Evolutionary conservation across 2,329 filamentous ascomycete species (phyloP).

Genomic region (Fusarium floridanum): DNA sequence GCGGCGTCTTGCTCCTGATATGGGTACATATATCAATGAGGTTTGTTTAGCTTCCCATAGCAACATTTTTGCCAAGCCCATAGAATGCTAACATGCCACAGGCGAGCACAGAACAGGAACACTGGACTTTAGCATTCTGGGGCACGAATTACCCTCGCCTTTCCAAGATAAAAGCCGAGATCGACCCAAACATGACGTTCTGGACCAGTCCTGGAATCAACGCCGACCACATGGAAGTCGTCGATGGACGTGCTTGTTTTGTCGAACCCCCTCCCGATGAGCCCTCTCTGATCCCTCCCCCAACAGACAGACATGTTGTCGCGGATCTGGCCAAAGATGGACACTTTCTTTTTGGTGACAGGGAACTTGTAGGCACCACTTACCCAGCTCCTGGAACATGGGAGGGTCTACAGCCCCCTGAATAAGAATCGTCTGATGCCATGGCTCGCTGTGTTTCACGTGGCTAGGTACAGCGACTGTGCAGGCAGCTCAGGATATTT

Average conservation of each 20-base stretch:
- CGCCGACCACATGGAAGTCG: not conserved
- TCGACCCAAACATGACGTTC: not conserved
- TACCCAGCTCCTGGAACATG: not conserved
- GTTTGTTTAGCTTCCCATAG: not conserved
- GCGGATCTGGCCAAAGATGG: not conserved
- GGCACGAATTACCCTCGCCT: not conserved
- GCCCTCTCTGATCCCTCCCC: not conserved
- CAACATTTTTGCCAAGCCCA: not conserved
- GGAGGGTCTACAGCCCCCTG: not conserved
- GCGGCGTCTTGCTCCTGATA: not conserved
- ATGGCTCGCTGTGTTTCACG: not conserved
- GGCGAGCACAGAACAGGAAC: not conserved
- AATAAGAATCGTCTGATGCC: not conserved
- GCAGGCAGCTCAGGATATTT: not conserved
- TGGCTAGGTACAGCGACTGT: not conserved
- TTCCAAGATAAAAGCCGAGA: not conserved
- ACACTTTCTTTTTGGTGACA: not conserved
- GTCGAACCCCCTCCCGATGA: not conserved
- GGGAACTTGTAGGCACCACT: not conserved
- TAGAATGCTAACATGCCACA: not conserved
- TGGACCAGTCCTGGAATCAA: not conserved
- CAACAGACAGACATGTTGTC: not conserved
- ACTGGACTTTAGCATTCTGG: not conserved
- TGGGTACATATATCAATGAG: conserved; percentile 1
- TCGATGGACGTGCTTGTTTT: not conserved